Percentiles rank a stretch among this genome's conserved stretches.
These are phyloP conservation scores for Eremochloa ophiuroides DNA, from an alignment of 176 grass and related monocot genomes.

Conservation along the genomic window DNA sequence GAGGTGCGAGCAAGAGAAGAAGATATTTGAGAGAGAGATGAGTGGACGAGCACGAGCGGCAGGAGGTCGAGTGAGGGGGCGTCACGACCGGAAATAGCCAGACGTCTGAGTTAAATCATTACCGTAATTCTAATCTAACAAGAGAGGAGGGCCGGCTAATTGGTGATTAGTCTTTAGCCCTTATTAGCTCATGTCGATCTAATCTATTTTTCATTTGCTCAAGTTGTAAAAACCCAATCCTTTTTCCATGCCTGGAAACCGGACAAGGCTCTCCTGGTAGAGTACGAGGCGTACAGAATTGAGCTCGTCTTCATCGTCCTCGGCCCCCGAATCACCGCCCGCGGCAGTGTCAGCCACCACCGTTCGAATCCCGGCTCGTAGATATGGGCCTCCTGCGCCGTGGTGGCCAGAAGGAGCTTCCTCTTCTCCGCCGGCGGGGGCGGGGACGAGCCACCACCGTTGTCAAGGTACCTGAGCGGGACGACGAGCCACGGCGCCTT, in stretches of 20 bases:
- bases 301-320: background rate
- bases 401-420: background rate
- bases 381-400: background rate
- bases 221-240: background rate
- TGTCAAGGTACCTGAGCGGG: background rate
- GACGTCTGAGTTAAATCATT: too few relatives aligned
- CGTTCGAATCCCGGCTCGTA: background rate
- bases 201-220: background rate
- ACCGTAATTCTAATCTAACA: too few relatives aligned
- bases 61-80: too few relatives aligned
- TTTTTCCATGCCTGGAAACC: background rate
- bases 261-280: conserved; percentile 3
- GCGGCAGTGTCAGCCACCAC: background rate
- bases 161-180: too few relatives aligned
- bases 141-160: too few relatives aligned
- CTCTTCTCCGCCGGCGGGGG: background rate
- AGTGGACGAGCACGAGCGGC: too few relatives aligned
- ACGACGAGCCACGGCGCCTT: background rate
- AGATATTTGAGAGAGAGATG: too few relatives aligned
- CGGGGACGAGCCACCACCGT: background rate
- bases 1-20: too few relatives aligned
- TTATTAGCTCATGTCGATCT: too few relatives aligned
- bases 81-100: too few relatives aligned
- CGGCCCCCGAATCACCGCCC: background rate
- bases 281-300: background rate